Evolutionary conservation across 1,284 basidiomycete species (phyloP), one percentile per base, ranked within the genome.

Genomic region (Mycena citricolor): DNA sequence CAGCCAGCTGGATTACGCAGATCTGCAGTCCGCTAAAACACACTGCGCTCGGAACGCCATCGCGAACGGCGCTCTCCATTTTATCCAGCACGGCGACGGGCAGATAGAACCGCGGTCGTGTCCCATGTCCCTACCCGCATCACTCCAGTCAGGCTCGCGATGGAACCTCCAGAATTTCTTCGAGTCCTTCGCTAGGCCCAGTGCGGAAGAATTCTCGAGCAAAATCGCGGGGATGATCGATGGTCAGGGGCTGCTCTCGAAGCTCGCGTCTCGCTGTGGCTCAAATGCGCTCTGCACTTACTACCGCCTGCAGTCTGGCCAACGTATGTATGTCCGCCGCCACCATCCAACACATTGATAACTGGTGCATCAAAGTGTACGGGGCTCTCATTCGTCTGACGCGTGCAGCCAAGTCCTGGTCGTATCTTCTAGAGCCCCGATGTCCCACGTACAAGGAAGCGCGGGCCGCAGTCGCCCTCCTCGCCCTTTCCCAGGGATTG

Each of bases 371-470:
- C 61, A 78, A 51, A 84, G 81, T 80, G 10, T 74, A 81, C 35
- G 81, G 83, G 2, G 79, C 75, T 57, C 60, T 85, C 13, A 65
- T 86, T 23, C 78, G 79, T 29, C 54, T 86, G 6, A 68, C 71
- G 30, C 70, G 74, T 16, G 73, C 77, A 3, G 64, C 0, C 12
- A 12, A 19, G 10, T 22, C 21, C 6, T 38, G 29, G 14, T 38
- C 36, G 16, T 86, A 71, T 52, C 58, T 86, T 4, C 78, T 81
- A 17, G 81, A 84, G 16, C 63, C 77, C 0, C 65, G 66, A 8
- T 85, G 84, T 50, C 51, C 66, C 2, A 81, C 77, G 53, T 73
- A 77, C 2, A 62, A 65, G 0, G 83, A 85, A 41, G 83, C 83
- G 12, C 83, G 81, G 59, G 66, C 70, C 0, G 83, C 83, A 0